These are phyloP conservation scores for Diversispora eburnea DNA, from an alignment of 192 early-diverging fungal species.

Conservation along the genomic window DNA sequence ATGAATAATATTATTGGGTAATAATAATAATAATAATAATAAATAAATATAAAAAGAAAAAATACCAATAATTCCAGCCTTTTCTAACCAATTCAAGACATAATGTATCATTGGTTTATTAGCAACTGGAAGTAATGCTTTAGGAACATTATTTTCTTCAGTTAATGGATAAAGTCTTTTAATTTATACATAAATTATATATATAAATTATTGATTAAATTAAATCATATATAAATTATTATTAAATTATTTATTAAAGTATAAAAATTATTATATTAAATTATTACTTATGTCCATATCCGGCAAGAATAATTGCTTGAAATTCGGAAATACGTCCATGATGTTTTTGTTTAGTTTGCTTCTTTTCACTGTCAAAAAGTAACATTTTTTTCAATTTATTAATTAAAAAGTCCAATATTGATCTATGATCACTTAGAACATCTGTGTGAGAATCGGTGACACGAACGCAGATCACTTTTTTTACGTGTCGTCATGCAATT, in stretches of 20 bases:
- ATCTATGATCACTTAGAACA: no score
- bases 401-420: no score
- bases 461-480: no score
- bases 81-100: conserved; percentile 90
- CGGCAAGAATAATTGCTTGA: conserved; percentile 64
- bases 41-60: background rate
- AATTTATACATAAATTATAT: background rate
- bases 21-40: background rate
- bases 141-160: conserved; percentile 80
- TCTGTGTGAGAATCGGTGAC: no score
- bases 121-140: conserved; percentile 90
- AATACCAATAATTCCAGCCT: conserved; percentile 61
- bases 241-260: background rate
- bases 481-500: no score
- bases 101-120: conserved; percentile 96
- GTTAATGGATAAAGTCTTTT: conserved; percentile 76
- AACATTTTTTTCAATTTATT: conserved; percentile 21
- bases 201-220: no score
- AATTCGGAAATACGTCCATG: conserved; percentile 45
- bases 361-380: conserved; percentile 16
- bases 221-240: background rate
- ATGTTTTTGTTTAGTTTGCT: conserved; percentile 17
- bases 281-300: conserved; percentile 60
- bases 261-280: conserved; percentile 7
- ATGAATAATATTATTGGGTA: background rate